A percentile compares a stretch with the other conserved stretches of the same genome.
These are phyloP conservation scores for Nakaseomyces kungkrabaensis DNA, from an alignment of 1,139 yeast genomes.

Conservation along the genomic window DNA sequence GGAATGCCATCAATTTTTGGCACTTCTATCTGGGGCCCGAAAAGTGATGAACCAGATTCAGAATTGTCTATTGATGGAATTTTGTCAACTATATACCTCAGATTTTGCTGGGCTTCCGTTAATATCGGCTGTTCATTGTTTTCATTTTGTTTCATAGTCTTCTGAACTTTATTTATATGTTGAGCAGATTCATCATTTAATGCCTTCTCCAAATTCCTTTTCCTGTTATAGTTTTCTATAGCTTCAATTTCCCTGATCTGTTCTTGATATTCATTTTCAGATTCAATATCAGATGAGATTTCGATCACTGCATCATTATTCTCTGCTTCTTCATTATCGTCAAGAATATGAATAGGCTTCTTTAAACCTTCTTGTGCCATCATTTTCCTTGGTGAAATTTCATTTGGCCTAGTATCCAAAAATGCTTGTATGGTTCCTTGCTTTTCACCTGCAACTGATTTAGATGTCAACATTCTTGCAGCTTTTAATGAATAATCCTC, in stretches of 20 bases:
- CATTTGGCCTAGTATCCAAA: slow-evolving; percentile 21
- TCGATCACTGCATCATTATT: slow-evolving; percentile 9
- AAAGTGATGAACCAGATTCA: slow-evolving; percentile 11
- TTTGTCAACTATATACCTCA: slow-evolving; percentile 15
- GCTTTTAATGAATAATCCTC: slow-evolving; percentile 33
- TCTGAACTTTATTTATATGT: background rate
- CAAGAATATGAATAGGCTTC: background rate
- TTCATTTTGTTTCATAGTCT: background rate
- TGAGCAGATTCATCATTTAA: background rate
- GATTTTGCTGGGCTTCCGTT: slow-evolving; percentile 19
- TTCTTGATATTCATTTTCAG: slow-evolving; percentile 6
- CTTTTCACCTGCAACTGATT: slow-evolving; percentile 5
- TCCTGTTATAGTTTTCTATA: slow-evolving; percentile 25
- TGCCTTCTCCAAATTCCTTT: background rate
- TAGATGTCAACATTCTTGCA: slow-evolving; percentile 29
- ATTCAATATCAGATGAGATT: background rate
- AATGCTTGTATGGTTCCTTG: slow-evolving; percentile 25
- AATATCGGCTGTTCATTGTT: background rate
- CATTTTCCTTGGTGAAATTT: slow-evolving; percentile 15
- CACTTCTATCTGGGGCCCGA: slow-evolving; percentile 4
- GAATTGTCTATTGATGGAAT: slow-evolving; percentile 14
- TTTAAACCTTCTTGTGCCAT: slow-evolving; percentile 4
- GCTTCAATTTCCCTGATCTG: slow-evolving; percentile 33
- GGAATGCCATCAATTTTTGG: background rate
- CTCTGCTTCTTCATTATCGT: slow-evolving; percentile 9